Conservation (phyloP, 169 alveolate genomes). For the Theileria luwenshuni region DNA sequence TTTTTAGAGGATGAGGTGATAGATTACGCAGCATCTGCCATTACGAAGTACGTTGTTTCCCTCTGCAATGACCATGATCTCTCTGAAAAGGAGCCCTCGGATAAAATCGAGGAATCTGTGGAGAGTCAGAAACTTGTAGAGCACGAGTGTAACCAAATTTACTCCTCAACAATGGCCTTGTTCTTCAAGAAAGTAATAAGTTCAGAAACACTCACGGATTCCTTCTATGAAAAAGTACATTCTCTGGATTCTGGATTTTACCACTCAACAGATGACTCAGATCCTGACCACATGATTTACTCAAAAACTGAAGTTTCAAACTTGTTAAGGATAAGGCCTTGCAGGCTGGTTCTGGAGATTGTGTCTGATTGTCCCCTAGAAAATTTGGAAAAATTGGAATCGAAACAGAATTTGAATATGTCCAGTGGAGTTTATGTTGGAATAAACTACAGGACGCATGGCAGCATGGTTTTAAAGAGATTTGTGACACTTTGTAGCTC, state of each 20-base stretch:
- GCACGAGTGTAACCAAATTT: constrained; percentile 34
- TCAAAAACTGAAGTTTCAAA: constrained; percentile 9
- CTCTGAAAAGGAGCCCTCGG: not conserved
- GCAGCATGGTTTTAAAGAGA: not conserved
- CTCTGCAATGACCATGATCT: constrained; percentile 51
- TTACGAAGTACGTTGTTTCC: constrained; percentile 40
- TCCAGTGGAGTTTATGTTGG: constrained; percentile 6
- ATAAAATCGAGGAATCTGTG: constrained; percentile 40
- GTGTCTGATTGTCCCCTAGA: not conserved
- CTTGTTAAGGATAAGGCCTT: not conserved
- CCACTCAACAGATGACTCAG: not conserved
- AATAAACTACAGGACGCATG: constrained; percentile 11
- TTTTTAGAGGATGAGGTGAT: not conserved
- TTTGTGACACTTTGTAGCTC: constrained; percentile 1
- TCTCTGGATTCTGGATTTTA: too few relatives aligned
- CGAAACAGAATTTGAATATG: too few relatives aligned
- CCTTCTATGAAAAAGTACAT: not conserved
- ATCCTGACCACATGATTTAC: not conserved
- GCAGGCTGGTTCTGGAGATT: constrained; percentile 11
- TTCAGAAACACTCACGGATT: not conserved
- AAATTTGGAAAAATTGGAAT: too few relatives aligned
- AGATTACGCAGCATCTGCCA: constrained; percentile 15
- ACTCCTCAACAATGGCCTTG: constrained; percentile 16
- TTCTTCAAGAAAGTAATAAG: constrained; percentile 7
- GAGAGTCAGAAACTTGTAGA: constrained; percentile 61